Conservation (phyloP, 257 asterid species). For the Salvia hispanica region DNA sequence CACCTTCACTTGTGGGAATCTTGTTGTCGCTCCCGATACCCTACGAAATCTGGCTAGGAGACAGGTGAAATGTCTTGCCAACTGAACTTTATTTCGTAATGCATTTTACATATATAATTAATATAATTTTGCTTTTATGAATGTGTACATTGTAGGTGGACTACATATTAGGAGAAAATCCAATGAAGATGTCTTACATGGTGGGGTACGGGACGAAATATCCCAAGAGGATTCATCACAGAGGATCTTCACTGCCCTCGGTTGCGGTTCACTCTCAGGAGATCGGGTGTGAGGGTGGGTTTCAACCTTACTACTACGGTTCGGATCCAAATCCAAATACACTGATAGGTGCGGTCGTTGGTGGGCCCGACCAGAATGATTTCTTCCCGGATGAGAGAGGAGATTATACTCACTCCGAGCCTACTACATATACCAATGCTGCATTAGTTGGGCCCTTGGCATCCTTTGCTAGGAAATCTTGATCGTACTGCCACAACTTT, state of each 20-base stretch:
- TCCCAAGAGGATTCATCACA: slow-evolving; percentile 74
- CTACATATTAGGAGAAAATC: slow-evolving; percentile 80
- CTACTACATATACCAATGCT: slow-evolving; percentile 85
- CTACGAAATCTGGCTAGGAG: slow-evolving; percentile 50
- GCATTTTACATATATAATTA: no score
- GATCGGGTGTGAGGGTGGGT: slow-evolving; percentile 67
- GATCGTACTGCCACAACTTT: background rate
- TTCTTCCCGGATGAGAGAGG: slow-evolving; percentile 69
- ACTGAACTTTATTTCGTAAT: no score
- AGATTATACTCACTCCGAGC: slow-evolving; percentile 76
- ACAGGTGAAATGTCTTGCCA: slow-evolving; percentile 45
- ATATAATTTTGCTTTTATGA: no score
- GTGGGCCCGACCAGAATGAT: slow-evolving; percentile 86
- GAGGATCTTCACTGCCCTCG: slow-evolving; percentile 83
- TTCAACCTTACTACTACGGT: slow-evolving; percentile 57
- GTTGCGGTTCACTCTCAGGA: slow-evolving; percentile 45
- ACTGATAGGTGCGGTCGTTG: slow-evolving; percentile 68
- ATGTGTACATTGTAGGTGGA: slow-evolving; percentile 50
- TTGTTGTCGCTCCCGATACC: slow-evolving; percentile 42
- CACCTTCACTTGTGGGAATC: slow-evolving; percentile 61
- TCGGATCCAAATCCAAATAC: slow-evolving; percentile 63
- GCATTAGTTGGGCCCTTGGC: no score
- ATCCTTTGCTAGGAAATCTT: no score
- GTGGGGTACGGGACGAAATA: slow-evolving; percentile 72
- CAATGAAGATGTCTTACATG: slow-evolving; percentile 84